phyloP scores from a whole-genome alignment of 2,329 filamentous ascomycete species.

The Calonectria montana region DNA sequence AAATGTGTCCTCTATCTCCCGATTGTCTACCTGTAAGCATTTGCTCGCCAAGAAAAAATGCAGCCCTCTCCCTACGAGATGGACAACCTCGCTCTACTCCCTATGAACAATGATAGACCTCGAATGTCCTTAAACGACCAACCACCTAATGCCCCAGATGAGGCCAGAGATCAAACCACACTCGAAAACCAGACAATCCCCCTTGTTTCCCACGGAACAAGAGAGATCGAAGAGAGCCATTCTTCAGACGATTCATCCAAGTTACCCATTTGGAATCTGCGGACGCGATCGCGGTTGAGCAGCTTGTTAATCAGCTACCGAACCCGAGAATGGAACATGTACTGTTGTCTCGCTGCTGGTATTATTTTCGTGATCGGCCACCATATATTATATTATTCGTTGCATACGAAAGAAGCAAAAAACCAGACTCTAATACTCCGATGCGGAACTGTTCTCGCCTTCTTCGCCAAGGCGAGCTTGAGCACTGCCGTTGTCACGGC shows the following conservation, averaged over 20 bases:
- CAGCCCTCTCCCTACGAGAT: neutral
- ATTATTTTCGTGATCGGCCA: neutral
- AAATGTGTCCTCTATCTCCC: neutral
- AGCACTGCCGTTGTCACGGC: constrained; percentile 34
- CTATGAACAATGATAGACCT: neutral
- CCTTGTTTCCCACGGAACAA: neutral
- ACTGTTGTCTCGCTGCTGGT: neutral
- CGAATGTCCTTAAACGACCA: neutral
- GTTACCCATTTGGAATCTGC: neutral
- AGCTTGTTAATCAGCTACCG: neutral
- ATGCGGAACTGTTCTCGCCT: constrained; percentile 30
- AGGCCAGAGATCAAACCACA: neutral
- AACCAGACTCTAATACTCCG: constrained; percentile 8
- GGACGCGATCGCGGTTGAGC: neutral
- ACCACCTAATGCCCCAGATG: too few relatives aligned
- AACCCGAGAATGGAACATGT: constrained; percentile 19
- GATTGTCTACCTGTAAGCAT: neutral
- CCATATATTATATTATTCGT: neutral
- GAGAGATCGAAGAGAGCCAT: neutral
- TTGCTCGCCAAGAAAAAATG: neutral
- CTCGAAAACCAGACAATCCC: neutral
- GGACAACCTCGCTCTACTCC: neutral
- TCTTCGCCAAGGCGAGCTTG: constrained; percentile 39
- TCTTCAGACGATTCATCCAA: neutral
- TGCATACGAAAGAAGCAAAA: neutral